Base-by-base conservation (phyloP, 2,329 filamentous ascomycete genomes). In the Pseudocercospora cruenta region DNA sequence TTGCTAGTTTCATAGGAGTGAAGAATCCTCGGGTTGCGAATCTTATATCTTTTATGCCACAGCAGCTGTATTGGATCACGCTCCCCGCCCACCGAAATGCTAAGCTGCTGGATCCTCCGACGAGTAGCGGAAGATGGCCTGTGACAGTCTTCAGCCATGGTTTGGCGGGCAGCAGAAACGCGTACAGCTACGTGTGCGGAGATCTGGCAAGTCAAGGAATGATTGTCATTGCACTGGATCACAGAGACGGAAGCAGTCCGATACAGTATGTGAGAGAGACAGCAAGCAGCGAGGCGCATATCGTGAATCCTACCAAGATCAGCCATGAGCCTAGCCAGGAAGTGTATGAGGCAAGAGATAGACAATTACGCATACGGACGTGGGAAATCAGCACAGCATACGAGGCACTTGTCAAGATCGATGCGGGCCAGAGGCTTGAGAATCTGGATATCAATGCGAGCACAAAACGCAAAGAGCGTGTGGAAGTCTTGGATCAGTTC, bases 111-210 rank as follows among this genome's bases (percentile, higher is more conserved):
- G 75, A 79, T 33, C 77, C 82, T 22, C 77, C 78, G 1, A 81
- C 75, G 66, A 82, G 65, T 74, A 87, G 65, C 65, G 80, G 83
- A 63, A 82, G 87, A 80, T 95, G 91, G 90, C 92, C 93, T 0
- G 90, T 92, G 0, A 88, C 93, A 82, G 83, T 96, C 68, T 96
- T 96, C 79, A 95, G 92, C 1, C 93, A 96, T 75, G 93, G 93
- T 0, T 83, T 96, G 1, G 93, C 91, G 43, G 93, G 93, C 43
- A 90, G 87, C 66, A 86, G 91, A 70, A 95, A 95, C 73, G 88
- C 91, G 10, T 96, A 96, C 80, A 94, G 91, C n/a, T 90, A 94
- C 74, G 81, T 96, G 24, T 90, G 86, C 19, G 91, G 91, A 16
- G 92, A 91, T 0, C 80, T 96, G 28, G 91, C 93, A 4, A 93